Evolutionary conservation across 305 asterid genomes (phyloP).

Genomic region (Fraxinus nigra): DNA sequence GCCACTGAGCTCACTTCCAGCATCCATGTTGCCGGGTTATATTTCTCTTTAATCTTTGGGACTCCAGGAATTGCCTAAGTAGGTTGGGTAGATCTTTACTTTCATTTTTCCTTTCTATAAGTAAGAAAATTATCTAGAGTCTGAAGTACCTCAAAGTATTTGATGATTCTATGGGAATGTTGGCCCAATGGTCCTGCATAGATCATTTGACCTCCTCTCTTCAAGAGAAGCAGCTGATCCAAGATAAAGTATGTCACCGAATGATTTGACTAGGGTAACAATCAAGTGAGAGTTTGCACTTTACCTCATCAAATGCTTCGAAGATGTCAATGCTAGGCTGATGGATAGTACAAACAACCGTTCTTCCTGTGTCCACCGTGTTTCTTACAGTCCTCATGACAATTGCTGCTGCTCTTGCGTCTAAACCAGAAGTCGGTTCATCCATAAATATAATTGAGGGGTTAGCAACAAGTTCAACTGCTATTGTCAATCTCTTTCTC

Average conservation of each 20-base stretch:
- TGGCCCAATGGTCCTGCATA: constrained; percentile 90
- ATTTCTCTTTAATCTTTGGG: constrained; percentile 66
- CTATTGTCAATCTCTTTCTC: constrained; percentile 79
- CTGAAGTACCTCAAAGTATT: constrained; percentile 75
- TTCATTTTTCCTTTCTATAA: background rate
- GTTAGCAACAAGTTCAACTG: constrained; percentile 87
- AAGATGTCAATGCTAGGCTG: constrained; percentile 92
- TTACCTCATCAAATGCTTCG: constrained; percentile 89
- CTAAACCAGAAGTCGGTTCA: constrained; percentile 89
- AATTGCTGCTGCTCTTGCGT: constrained; percentile 91
- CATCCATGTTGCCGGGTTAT: constrained; percentile 99
- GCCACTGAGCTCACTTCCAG: constrained; percentile 84
- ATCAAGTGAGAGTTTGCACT: background rate
- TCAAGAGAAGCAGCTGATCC: constrained; percentile 76
- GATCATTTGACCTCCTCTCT: constrained; percentile 91
- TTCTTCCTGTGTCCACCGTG: constrained; percentile 90
- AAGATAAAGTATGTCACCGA: background rate
- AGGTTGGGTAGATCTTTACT: background rate
- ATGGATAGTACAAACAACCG: constrained; percentile 89
- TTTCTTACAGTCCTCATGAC: constrained; percentile 95
- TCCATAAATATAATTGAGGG: constrained; percentile 93
- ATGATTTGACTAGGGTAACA: background rate
- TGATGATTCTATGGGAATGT: constrained; percentile 62
- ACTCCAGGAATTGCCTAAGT: constrained; percentile 72
- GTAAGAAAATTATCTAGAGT: background rate